A percentile compares a stretch with the other conserved stretches of the same genome.
Evolutionary conservation across 2,329 filamentous ascomycete species (phyloP).

Genomic region (Hypoxylon sp.): DNA sequence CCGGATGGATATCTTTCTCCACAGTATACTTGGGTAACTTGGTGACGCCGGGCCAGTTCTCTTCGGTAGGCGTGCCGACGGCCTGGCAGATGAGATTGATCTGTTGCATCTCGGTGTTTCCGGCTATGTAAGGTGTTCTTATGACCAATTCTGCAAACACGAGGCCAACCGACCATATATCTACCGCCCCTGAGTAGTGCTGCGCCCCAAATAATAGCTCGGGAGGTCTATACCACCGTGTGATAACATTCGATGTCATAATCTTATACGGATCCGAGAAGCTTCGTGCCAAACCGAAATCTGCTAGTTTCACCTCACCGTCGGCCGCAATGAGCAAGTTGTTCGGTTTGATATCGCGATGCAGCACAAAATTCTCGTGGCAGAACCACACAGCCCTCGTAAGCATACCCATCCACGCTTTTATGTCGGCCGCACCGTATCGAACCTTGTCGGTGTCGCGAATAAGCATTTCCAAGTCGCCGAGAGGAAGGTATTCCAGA

Average conservation of each 20-base stretch:
- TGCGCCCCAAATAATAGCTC: conserved; percentile 92
- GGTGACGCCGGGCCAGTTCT: conserved; percentile 93
- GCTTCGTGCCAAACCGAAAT: conserved; percentile 92
- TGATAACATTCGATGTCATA: conserved; percentile 97
- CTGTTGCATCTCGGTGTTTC: conserved; percentile 87
- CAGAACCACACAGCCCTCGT: conserved; percentile 93
- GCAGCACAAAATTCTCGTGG: conserved; percentile 91
- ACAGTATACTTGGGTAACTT: conserved; percentile 84
- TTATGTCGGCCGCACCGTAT: conserved; percentile 91
- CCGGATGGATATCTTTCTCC: conserved; percentile 67
- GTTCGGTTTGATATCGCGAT: conserved; percentile 99
- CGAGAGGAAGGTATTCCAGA: conserved; percentile 91
- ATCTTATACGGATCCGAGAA: conserved; percentile 88
- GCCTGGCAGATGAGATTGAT: conserved; percentile 84
- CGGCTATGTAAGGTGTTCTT: conserved; percentile 84
- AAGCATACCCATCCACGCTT: conserved; percentile 99
- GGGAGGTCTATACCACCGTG: conserved; percentile 94
- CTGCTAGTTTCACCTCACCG: conserved; percentile 93
- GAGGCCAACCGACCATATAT: conserved; percentile 92
- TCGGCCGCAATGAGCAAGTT: conserved; percentile 94
- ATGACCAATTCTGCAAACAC: conserved; percentile 93
- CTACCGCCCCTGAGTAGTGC: conserved; percentile 90
- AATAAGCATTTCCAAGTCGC: conserved; percentile 94
- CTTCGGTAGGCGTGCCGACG: conserved; percentile 91
- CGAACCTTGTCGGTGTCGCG: conserved; percentile 81